Evolutionary conservation across 2,329 filamentous ascomycete species (phyloP), one percentile per base, ranked within the genome.

Genomic region (Bipolaris oryzae): DNA sequence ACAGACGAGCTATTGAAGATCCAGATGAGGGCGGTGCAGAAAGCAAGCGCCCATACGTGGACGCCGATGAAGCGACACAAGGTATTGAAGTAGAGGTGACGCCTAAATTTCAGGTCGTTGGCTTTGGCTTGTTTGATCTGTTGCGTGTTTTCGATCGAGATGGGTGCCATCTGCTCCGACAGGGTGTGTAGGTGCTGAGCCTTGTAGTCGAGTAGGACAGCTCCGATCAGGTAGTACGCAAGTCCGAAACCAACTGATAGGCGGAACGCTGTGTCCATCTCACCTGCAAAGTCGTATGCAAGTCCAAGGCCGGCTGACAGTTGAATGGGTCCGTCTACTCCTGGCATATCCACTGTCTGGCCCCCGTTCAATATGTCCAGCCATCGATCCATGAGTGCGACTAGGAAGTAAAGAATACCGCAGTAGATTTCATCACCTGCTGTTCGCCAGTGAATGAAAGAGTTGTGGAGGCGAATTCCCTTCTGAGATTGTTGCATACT

Each of bases 391-490:
- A 85, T 78, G 10, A 85, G 78, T 6, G 83, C 83, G 34, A 84
- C 75, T 9, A 85, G 63, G 56, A 85, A 85, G 69, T 84, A 84
- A 2, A 84, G 69, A 18, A 85, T 74, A 25, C 81, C 82, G 57
- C 81, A 84, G 28, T 81, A 82, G 25, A 85, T 78, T 55, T 85
- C 83, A 54, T 82, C 77, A 35, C 81, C 81, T 5, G 82, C 81
- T 56, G 83, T 82, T n/a, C 83, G 80, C 81, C 82, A 85, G 58
- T 84, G 82, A 23, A 85, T 80, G 63, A 85, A 85, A 1, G 81
- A 80, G 61, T 82, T 85, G 68, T 85, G 83, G 15, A 85, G 74
- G 23, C 80, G 76, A 15, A 85, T 80, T 2, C 83, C 83, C 61
- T 84, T 83, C 57, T 84, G 81, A 3, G 81, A 79, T 55, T 81